Base-by-base conservation (phyloP, 1,284 basidiomycete species). In the Malassezia nana region DNA sequence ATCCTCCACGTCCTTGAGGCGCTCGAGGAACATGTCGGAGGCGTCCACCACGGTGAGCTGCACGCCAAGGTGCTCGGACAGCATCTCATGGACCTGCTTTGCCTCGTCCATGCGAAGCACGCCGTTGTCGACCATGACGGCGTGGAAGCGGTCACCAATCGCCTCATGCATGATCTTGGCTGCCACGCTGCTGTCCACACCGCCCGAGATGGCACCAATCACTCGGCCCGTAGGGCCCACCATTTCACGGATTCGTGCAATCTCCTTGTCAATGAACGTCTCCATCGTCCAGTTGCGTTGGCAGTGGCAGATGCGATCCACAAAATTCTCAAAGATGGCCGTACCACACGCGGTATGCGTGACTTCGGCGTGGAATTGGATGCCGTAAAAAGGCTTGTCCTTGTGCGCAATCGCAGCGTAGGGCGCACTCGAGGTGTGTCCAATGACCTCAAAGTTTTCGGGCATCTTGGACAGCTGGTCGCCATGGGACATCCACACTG, bases 401-500 rank as follows among this genome's bases (percentile, higher is more conserved):
- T 89, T 79, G 78, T 99, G 94, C 2, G 89, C 89, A 59, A 98
- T 83, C 6, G 91, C 91, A 6, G 91, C 91, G 72, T 81, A 98
- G 0, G 92, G 92, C 0, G 92, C 91, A 1, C 85, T 86, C 26
- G 81, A 78, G 1, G 94, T 99, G 52, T 81, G 81, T 6, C 89
- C 94, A 63, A 98, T 86, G 62, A 87, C 81, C 69, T 87, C 83
- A 77, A 96, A 99, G 66, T 85, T 78, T 0, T 83, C 78, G 18
- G 94, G 94, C 7, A 86, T 79, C 52, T 81, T 81, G 30, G 83
- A 85, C 44, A 98, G 81, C 68, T 95, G 89, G 76, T 98, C 94
- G 18, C 92, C 92, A 75, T 98, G 94, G 30, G 90, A 95, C 94
- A 98, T 98, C 94, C 94, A 98, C 32, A 96, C 92, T 86, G 92